Evolutionary conservation across 352 stramenopile species (phyloP), one percentile per base, ranked within the genome.

Genomic region (Globisporangium okanoganense): DNA sequence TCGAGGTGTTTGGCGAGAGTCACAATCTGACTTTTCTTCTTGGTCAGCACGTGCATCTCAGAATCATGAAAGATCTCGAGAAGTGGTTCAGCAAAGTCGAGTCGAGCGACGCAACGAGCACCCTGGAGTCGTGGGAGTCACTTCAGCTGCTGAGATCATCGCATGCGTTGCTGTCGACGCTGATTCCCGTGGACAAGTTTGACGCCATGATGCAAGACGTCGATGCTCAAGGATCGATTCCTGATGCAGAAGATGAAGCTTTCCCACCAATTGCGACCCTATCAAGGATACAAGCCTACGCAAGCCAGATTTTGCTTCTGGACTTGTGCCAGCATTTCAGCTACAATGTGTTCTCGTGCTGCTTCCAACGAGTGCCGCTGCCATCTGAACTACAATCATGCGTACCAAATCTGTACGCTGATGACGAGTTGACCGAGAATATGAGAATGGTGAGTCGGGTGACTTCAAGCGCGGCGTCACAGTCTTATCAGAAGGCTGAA

Each of bases 241-340:
- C 64, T 13, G 58, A 22, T 5, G 13, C 61, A 20, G 61, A 24
- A 20, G 54, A 70, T n/a, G 67, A 78, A 20, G 31, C 49, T 22
- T 56, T 58, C 18, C 40, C 57, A 13, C 48, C 58, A 2, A 59
- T n/a, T 44, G 45, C 29, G 10, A 67, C 68, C 20, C 51, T 49
- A 20, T 77, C 79, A 25, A 68, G 83, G 18, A 64, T 90, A 8
- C 65, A 76, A 43, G 61, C 72, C 5, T 82, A 90, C 52, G 70
- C 86, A 16, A 67, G 74, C 9, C 53, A 66, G 53, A 72, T 63
- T 12, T 55, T 93, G 22, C 69, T 79, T 9, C 75, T 71, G 3
- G 80, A 93, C 63, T 50, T 92, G 7, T 86, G 78, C 45, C 78
- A 80, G 36, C 82, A 88, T 52, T 89, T 78, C 53, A 59, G 67